Base-by-base conservation (phyloP, 1,139 yeast species). In the Geotrichum restrictum region DNA sequence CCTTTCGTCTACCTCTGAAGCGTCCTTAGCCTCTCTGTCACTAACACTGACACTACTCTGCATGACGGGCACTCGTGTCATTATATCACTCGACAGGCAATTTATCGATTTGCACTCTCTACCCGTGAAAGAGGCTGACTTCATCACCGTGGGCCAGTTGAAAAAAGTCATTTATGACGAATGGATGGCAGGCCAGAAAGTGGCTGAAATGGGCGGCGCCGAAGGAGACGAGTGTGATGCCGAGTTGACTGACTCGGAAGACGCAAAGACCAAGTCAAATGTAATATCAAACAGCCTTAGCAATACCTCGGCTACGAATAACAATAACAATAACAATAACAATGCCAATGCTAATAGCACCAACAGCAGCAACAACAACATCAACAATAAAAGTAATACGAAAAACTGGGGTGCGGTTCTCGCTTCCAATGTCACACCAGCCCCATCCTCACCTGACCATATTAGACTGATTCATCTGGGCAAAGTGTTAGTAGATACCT, bases 401-500 rank as follows among this genome's bases (percentile, higher is more conserved):
- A 14, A 19, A 8, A 36, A 58, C 38, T 64, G 69, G 65, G 68
- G 65, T 7, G 49, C 56, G 6, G 52, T 55, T 4, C 69, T 68
- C 1, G 58, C 60, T 13, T 51, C 50, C 10, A 27, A 60, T 4
- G 51, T 56, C 11, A 55, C 41, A 8, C 53, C 52, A 14, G 36
- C 43, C 1, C 56, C 56, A 1, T 16, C 41, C n/a, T 42, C 52
- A 3, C 47, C 54, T 6, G 39, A 24, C 24, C 51, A 59, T 36
- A 59, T 67, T 29, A 58, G 70, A 3, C 57, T 67, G 27, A 67
- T 67, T 29, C 63, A 64, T 44, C 53, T 66, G 43, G 70, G 70
- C 37, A 62, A 64, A 52, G 60, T 65, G 5, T 56, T 67, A 37
- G 65, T 63, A n/a, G 68, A 65, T 42, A 44, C 51, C 18, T 60